Evolutionary conservation across 1,284 basidiomycete genomes (phyloP), one percentile per base, ranked within the genome.

Genomic region (Rhodotorula sp.): DNA sequence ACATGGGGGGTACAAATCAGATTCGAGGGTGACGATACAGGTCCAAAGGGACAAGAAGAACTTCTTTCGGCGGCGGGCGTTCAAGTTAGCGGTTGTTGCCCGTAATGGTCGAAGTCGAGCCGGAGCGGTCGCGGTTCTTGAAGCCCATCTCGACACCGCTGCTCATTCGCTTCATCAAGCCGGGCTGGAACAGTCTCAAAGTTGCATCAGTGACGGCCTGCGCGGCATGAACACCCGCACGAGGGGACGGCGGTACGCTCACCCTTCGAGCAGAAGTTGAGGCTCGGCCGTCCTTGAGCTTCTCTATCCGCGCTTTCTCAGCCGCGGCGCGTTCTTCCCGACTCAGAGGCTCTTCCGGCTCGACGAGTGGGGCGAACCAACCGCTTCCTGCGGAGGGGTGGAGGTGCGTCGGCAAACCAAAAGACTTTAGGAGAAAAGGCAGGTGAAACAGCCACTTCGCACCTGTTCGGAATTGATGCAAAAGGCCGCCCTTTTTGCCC

Each of bases 301-400:
- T 64, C 14, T 70, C 68, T 29, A 74, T 74, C 30, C 73, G 62
- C 4, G 49, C 66, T 42, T 58, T 57, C 26, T 74, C 70, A 2
- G 46, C 44, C 26, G 42, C 54, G 0, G 64, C 70, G 15, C 55
- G 58, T 42, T 72, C 60, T 37, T 68, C 71, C 0, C 65, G 57
- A 4, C 66, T 67, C 22, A 70, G 24, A 0, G 64, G 56, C 18
- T 26, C 8, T 14, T 65, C 58, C 3, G 71, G 64, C 22, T 65
- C 64, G 17, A 70, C 71, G 62, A 75, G 61, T 3, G 73, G 73
- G 1, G 73, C 63, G 62, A 75, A 75, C 73, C 73, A 75, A 15
- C 73, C 73, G 1, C 64, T 61, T 17, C 73, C 73, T 75, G 56
- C 14, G 24, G 4, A 30, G 24, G 37, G 6, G 20, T 3, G 8